Percentiles rank a stretch among this genome's conserved stretches.
Evolutionary conservation across 1,284 basidiomycete genomes (phyloP).

Genomic region (Apiotrichum brassicae): DNA sequence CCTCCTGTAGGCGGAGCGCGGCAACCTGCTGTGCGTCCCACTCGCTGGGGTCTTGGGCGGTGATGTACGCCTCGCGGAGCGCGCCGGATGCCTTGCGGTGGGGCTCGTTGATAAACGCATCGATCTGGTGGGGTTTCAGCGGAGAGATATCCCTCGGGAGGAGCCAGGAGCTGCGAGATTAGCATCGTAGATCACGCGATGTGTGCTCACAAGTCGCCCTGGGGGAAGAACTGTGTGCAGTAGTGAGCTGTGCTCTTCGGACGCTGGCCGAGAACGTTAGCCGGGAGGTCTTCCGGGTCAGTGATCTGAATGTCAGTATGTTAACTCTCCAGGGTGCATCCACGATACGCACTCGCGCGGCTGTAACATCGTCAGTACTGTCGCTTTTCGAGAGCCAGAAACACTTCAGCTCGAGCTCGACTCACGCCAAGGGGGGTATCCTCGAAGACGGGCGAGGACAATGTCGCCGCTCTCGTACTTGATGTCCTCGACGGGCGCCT

Average conservation of each 20-base stretch:
- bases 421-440: conserved; percentile 77
- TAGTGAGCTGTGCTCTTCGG: conserved; percentile 29
- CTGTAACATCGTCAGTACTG: conserved; percentile 12
- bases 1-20: conserved; percentile 53
- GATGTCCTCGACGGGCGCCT: conserved; percentile 17
- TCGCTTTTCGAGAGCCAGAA: background rate
- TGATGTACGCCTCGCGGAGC: conserved; percentile 70
- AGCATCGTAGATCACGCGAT: background rate
- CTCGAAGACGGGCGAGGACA: conserved; percentile 87
- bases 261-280: conserved; percentile 27
- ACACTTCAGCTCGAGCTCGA: no score
- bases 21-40: conserved; percentile 57
- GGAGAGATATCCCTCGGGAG: conserved; percentile 72
- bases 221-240: conserved; percentile 46
- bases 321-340: background rate
- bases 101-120: conserved; percentile 67
- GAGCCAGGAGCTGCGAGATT: conserved; percentile 67
- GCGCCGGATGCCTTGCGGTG: conserved; percentile 66
- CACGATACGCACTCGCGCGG: conserved; percentile 15
- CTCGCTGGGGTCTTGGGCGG: conserved; percentile 69
- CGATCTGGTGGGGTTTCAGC: conserved; percentile 73
- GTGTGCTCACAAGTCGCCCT: conserved; percentile 75
- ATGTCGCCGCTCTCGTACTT: conserved; percentile 64
- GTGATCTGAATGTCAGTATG: conserved; percentile 29
- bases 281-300: conserved; percentile 33